A percentile compares a stretch with the other conserved stretches of the same genome.
Conservation (phyloP, 805 yeast species). For the Komagataella ulmi region DNA sequence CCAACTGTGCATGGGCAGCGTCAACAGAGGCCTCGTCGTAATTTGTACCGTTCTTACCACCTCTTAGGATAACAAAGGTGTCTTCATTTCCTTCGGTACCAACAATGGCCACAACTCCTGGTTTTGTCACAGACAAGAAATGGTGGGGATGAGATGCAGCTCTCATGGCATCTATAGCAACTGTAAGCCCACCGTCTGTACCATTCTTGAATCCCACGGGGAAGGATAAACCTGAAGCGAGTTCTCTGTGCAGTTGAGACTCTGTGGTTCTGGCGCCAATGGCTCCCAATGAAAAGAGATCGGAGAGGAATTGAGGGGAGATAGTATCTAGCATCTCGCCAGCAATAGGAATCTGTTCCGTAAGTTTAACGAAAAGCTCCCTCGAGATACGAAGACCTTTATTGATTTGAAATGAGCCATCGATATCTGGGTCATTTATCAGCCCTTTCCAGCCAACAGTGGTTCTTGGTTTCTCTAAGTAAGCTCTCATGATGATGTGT, state of each 20-base stretch:
- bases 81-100: slow-evolving; percentile 92
- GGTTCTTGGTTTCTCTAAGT: slow-evolving; percentile 96
- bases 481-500: slow-evolving; percentile 90
- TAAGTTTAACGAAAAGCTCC: slow-evolving; percentile 70
- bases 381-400: slow-evolving; percentile 85
- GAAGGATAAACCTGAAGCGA: slow-evolving; percentile 96
- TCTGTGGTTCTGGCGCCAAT: slow-evolving; percentile 99
- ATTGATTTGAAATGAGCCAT: slow-evolving; percentile 87
- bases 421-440: slow-evolving; percentile 92
- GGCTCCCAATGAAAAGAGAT: slow-evolving; percentile 87
- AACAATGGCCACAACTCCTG: slow-evolving; percentile 93
- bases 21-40: slow-evolving; percentile 72
- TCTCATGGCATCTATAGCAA: slow-evolving; percentile 87
- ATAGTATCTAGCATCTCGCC: slow-evolving; percentile 97
- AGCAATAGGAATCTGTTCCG: slow-evolving; percentile 83
- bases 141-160: slow-evolving; percentile 91
- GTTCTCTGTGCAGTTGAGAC: slow-evolving; percentile 94
- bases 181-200: slow-evolving; percentile 88
- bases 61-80: slow-evolving; percentile 90
- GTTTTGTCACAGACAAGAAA: slow-evolving; percentile 94
- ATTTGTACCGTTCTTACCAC: slow-evolving; percentile 91
- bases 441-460: slow-evolving; percentile 99
- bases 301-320: slow-evolving; percentile 90
- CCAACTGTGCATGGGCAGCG: slow-evolving; percentile 56
- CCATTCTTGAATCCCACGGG: slow-evolving; percentile 98